A percentile compares a stretch with the other conserved stretches of the same genome.
Evolutionary conservation across 1,284 basidiomycete species (phyloP).

Genomic region (Grifola frondosa): DNA sequence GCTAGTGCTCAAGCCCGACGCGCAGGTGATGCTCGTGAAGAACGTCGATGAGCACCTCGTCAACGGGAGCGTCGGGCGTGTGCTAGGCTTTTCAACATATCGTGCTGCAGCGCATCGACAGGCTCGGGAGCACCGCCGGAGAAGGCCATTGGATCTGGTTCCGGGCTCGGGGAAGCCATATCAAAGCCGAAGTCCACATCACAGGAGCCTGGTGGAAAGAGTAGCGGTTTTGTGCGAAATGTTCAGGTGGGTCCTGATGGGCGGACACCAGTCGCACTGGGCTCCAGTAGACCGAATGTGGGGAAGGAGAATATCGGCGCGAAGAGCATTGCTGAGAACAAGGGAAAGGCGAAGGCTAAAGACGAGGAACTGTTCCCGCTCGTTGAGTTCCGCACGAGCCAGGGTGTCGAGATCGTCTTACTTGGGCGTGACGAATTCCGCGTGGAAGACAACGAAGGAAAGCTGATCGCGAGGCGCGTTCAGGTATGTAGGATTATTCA

Average conservation of each 20-base stretch:
- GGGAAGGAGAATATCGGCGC: constrained; percentile 23
- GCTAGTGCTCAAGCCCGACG: constrained; percentile 46
- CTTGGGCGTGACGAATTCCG: constrained; percentile 39
- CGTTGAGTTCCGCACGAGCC: constrained; percentile 74
- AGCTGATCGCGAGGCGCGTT: constrained; percentile 36
- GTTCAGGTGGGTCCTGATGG: constrained; percentile 36
- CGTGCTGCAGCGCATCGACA: constrained; percentile 23
- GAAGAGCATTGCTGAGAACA: constrained; percentile 16
- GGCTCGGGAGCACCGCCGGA: background rate
- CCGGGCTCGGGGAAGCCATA: no score
- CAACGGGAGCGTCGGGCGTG: constrained; percentile 37
- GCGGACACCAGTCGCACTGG: constrained; percentile 25
- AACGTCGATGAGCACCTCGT: constrained; percentile 45
- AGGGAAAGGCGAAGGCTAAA: constrained; percentile 34
- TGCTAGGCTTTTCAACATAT: constrained; percentile 33
- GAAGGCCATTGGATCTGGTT: constrained; percentile 11
- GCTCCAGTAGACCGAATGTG: no score
- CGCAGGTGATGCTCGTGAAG: constrained; percentile 77
- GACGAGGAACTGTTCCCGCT: constrained; percentile 59
- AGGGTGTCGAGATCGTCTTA: constrained; percentile 62
- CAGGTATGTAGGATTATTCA: constrained; percentile 73
- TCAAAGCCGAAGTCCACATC: constrained; percentile 22
- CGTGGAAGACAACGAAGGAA: constrained; percentile 47
- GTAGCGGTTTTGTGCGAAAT: constrained; percentile 33
- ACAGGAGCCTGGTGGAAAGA: constrained; percentile 22